Evolutionary conservation across 768 basidiomycete species (phyloP).

Genomic region (Infundibulicybe gibba): DNA sequence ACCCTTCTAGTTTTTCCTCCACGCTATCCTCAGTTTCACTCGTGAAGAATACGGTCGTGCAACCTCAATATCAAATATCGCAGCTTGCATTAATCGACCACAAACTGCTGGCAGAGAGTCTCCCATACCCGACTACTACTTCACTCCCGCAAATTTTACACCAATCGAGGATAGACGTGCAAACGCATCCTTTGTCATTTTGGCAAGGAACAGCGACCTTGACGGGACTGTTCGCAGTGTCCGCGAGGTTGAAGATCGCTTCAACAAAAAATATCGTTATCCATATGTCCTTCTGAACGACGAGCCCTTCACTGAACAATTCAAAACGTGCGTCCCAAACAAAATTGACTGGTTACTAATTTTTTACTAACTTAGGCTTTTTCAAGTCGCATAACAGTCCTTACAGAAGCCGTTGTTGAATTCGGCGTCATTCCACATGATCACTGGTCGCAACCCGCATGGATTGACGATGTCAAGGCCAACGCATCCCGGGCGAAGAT

Average conservation of each 20-base stretch:
- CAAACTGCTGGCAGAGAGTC: conserved; percentile 1
- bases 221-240: conserved; percentile 58
- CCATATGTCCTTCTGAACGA: conserved; percentile 93
- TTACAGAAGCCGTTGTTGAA: conserved; percentile 24
- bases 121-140: conserved; percentile 28
- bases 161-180: conserved; percentile 15
- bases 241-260: conserved; percentile 73
- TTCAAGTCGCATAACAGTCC: conserved; percentile 18
- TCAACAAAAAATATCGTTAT: conserved; percentile 77
- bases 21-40: conserved; percentile 40
- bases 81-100: conserved; percentile 16
- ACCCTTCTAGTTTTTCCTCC: conserved; percentile 28
- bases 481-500: conserved; percentile 53
- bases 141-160: conserved; percentile 4
- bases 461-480: conserved; percentile 74
- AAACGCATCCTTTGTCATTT: conserved; percentile 39
- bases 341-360: background rate
- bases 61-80: conserved; percentile 33
- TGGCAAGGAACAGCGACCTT: conserved; percentile 66
- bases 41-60: conserved; percentile 41
- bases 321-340: conserved; percentile 51
- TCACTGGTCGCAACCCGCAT: conserved; percentile 76
- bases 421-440: conserved; percentile 67
- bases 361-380: background rate
- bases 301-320: conserved; percentile 68